These are phyloP conservation scores for Phylloporus sp. DNA, from an alignment of 768 basidiomycete species.

Conservation along the genomic window DNA sequence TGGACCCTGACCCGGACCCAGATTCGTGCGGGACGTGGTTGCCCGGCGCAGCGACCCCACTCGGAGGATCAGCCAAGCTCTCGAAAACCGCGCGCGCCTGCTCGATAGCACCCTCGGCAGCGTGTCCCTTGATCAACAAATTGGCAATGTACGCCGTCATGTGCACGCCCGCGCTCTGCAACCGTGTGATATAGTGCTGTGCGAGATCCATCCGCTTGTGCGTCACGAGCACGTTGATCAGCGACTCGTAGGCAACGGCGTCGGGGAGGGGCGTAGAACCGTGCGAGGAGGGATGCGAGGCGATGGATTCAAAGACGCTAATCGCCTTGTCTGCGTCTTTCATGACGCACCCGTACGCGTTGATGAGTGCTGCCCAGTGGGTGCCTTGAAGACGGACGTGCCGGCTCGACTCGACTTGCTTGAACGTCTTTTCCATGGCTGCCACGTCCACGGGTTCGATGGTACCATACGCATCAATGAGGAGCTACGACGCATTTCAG, in stretches of 20 bases:
- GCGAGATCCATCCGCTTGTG: slow-evolving; percentile 76
- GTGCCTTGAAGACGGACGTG: slow-evolving; percentile 39
- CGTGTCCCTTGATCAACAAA: slow-evolving; percentile 50
- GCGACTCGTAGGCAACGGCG: slow-evolving; percentile 82
- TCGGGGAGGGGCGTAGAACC: slow-evolving; percentile 49
- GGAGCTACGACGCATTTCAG: slow-evolving; percentile 44
- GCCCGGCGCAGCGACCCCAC: slow-evolving; percentile 80
- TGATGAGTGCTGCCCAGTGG: slow-evolving; percentile 84
- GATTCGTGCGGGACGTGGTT: slow-evolving; percentile 76
- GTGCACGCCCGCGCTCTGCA: slow-evolving; percentile 61
- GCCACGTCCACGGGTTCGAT: slow-evolving; percentile 76
- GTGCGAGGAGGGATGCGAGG: slow-evolving; percentile 43
- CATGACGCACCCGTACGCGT: slow-evolving; percentile 76
- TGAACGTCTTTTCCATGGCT: slow-evolving; percentile 69
- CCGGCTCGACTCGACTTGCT: slow-evolving; percentile 44
- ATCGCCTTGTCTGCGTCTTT: slow-evolving; percentile 77
- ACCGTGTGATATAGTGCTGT: slow-evolving; percentile 56
- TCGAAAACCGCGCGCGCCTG: slow-evolving; percentile 78
- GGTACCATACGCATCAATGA: slow-evolving; percentile 83
- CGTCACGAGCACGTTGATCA: slow-evolving; percentile 81
- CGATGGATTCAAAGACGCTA: slow-evolving; percentile 70
- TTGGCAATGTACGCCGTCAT: slow-evolving; percentile 97
- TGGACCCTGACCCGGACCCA: too few species aligned
- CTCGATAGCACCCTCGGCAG: slow-evolving; percentile 64
- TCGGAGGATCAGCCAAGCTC: slow-evolving; percentile 68